These are phyloP conservation scores for Cyberlindnera japonica DNA, from an alignment of 805 yeast species.

Conservation along the genomic window DNA sequence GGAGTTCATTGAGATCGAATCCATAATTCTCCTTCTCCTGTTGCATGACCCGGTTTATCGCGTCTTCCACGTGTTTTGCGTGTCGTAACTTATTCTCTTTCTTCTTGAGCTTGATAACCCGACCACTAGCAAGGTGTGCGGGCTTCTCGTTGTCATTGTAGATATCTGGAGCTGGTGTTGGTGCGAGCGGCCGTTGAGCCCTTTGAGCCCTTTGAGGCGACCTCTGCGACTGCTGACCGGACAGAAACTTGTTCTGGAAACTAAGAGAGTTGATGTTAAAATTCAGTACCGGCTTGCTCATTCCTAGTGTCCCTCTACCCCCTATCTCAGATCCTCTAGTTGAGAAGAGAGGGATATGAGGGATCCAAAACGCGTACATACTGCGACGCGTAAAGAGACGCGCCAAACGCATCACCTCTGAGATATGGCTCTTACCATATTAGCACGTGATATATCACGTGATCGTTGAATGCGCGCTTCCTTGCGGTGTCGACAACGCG, in stretches of 20 bases:
- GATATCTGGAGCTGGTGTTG: background rate
- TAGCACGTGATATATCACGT: too few species aligned
- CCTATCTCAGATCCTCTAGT: too few species aligned
- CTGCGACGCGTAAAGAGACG: too few species aligned
- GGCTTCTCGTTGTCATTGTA: constrained; percentile 13
- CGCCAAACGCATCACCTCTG: too few species aligned
- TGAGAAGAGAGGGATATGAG: too few species aligned
- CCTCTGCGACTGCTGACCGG: background rate
- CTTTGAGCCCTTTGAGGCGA: background rate
- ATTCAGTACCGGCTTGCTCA: constrained; percentile 22
- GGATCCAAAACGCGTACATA: too few species aligned
- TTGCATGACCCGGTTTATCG: background rate
- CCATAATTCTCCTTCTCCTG: constrained; percentile 30
- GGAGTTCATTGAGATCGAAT: constrained; percentile 34
- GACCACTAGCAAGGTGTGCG: constrained; percentile 20
- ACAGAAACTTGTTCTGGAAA: constrained; percentile 21
- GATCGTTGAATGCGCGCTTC: too few species aligned
- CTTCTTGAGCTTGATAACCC: constrained; percentile 16
- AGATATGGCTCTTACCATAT: too few species aligned
- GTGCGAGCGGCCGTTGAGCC: background rate
- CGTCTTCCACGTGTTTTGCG: constrained; percentile 1
- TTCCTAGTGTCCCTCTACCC: too few species aligned
- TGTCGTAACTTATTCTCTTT: background rate
- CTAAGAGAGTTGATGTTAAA: constrained; percentile 20
- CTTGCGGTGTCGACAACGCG: too few species aligned